Base-by-base conservation (phyloP, 1,139 yeast species). In the Eremothecium gossypii region DNA sequence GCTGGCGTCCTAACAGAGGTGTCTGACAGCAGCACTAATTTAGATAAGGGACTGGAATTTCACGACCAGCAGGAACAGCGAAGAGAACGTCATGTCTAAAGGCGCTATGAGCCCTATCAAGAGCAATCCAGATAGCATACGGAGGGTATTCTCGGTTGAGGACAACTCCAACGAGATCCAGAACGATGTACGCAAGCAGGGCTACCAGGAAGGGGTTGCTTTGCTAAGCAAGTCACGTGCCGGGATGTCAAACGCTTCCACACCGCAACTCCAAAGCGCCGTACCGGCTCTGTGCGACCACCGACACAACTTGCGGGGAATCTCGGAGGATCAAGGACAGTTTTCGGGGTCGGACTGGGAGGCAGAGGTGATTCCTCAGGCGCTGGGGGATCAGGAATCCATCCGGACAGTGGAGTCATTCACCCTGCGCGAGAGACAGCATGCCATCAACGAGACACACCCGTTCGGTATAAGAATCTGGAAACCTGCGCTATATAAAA, bases 381-480 rank as follows among this genome's bases (percentile, higher is more conserved):
- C 4, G 68, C 69, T 34, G 0, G 49, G 47, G 31, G 73, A 68
- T 42, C 55, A 50, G 4, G 70, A 73, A 1, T 76, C 86, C 0
- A 60, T 75, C 1, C 66, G 71, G 2, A 76, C 93, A 0, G 63
- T 76, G 23, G 96, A 87, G 57, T 83, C 95, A 1, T 79, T 84
- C 55, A 91, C 95, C n/a, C 70, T 91, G 46, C 71, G 91, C 47
- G 96, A 89, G 53, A 78, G 97, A 50, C 98, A 91, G 63, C 87
- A 85, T 51, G 98, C 98, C 3, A 93, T 91, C 60, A 91, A 91
- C 58, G 80, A 85, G 42, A 87, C 97, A 1, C 98, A 93, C 66
- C 98, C 98, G 0, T 91, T 91, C 59, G 98, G 98, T 71, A 87
- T 91, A 41, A 83, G 95, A 61, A 85, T 91, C 53, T 91, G 98